These are phyloP conservation scores for Herpetomonas tarakana DNA, from an alignment of 208 protist species.

Conservation along the genomic window DNA sequence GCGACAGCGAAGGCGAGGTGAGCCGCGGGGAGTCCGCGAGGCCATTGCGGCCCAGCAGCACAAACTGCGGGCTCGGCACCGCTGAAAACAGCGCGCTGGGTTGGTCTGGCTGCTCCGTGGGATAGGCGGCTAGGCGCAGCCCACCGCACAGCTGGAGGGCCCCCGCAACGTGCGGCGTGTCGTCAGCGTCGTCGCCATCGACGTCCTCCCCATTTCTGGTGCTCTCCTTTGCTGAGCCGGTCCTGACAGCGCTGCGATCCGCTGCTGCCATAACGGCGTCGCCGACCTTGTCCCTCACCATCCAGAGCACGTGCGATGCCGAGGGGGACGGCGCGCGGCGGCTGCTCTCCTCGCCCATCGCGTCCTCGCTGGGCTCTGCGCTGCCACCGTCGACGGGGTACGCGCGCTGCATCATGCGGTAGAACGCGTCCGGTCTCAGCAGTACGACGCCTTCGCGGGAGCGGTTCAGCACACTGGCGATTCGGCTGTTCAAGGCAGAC, in stretches of 20 bases:
- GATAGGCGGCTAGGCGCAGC: conserved; percentile 21
- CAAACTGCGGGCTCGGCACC: conserved; percentile 9
- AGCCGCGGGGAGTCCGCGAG: background rate
- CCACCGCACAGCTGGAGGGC: conserved; percentile 23
- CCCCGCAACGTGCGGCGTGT: background rate
- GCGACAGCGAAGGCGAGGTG: background rate
- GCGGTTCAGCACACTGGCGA: background rate
- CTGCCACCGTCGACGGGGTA: background rate
- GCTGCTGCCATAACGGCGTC: background rate
- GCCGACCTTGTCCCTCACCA: background rate
- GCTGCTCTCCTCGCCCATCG: too few relatives aligned
- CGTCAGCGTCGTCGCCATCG: background rate
- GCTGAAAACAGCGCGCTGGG: background rate
- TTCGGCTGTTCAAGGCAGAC: background rate
- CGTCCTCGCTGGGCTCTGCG: background rate
- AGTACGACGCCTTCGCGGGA: background rate
- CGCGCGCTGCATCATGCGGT: background rate
- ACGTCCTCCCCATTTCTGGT: too few relatives aligned
- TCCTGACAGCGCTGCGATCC: too few relatives aligned
- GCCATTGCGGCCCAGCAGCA: conserved; percentile 1
- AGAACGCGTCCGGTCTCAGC: background rate
- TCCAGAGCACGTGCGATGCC: background rate
- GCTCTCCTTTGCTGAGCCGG: too few relatives aligned
- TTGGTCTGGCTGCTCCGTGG: background rate
- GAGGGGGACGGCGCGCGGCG: too few relatives aligned